Conservation (phyloP, 2,329 filamentous ascomycete genomes). For the Fusarium sp. region DNA sequence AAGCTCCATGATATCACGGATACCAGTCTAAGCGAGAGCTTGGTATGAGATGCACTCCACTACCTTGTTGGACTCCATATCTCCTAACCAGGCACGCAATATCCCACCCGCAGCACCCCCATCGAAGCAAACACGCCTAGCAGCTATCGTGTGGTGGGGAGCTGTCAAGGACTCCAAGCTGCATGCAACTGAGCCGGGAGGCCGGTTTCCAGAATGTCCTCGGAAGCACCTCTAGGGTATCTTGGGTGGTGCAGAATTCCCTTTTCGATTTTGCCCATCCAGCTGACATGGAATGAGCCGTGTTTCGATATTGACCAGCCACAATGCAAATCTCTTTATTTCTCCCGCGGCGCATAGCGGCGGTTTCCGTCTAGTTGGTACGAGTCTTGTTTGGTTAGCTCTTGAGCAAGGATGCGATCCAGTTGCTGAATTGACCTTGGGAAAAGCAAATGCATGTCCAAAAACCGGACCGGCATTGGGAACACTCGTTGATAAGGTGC, state of each 20-base stretch:
- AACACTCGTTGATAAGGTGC: slow-evolving; percentile 1
- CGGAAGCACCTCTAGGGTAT: slow-evolving; percentile 33
- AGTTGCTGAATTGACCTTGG: neutral
- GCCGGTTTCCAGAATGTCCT: slow-evolving; percentile 46
- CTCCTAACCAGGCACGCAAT: slow-evolving; percentile 24
- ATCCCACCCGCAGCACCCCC: slow-evolving; percentile 13
- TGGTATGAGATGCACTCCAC: no score
- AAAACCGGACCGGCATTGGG: slow-evolving; percentile 42
- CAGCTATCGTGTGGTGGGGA: slow-evolving; percentile 39
- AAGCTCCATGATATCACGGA: neutral
- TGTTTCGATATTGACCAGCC: slow-evolving; percentile 25
- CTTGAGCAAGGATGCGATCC: slow-evolving; percentile 11
- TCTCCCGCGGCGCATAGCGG: slow-evolving; percentile 28
- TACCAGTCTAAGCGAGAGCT: neutral
- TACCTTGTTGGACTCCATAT: neutral
- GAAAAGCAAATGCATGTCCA: neutral
- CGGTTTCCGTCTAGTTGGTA: slow-evolving; percentile 36
- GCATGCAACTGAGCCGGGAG: neutral
- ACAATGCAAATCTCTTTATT: slow-evolving; percentile 16
- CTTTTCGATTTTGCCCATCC: slow-evolving; percentile 20
- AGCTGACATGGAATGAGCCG: slow-evolving; percentile 25
- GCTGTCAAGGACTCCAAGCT: slow-evolving; percentile 18
- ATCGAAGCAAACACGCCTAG: neutral
- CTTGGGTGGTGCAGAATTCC: slow-evolving; percentile 17
- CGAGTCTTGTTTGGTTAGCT: slow-evolving; percentile 12